Base-by-base conservation (phyloP, 441 rosid species). In the Gossypium lobatum region DNA sequence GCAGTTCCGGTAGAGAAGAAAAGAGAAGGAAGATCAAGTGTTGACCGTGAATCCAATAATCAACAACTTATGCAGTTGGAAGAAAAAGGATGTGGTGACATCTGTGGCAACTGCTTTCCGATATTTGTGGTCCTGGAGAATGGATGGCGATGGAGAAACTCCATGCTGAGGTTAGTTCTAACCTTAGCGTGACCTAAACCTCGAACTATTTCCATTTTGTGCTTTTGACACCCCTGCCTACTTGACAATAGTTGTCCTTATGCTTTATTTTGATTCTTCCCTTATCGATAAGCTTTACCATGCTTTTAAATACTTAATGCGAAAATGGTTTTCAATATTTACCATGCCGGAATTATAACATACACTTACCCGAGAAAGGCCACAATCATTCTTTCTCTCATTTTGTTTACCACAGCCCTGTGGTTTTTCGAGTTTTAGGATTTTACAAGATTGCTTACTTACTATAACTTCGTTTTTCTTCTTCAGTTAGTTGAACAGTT, bases 121-220 rank as follows among this genome's bases (percentile, higher is more conserved):
- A 95, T 85, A 84, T 91, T 62, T 95, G 98, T 84, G 97, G 97
- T 64, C 97, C 98, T 10, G 97, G 97, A 71, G 97, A 95, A 42
- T 95, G 98, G 98, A 95, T 95, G 97, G 86, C 98, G 6, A 92
- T 95, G 98, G 97, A 91, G 80, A 91, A 85, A 80, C 97, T 95
- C 69, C 96, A 95, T 76, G 55, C 87, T 1, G 88, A 88, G 98
- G 97, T 95, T 80, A 79, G 85, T 79, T 42, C 9, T 23, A 63
- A 67, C 2, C 14, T 42, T 18, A 31, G 11, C 0, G 20, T 23
- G 23, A 31, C 23, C n/a, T 37, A 46, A 13, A 46, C 13, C 34
- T 66, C 21, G 21, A 20, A 20, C 21, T 42, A 20, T 21, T 46
- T 66, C 14, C 18, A 21, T 66, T 66, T 66, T 66, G 37, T 21